phyloP scores from a whole-genome alignment of 176 grass and related monocot species.

The Elymus sibiricus region DNA sequence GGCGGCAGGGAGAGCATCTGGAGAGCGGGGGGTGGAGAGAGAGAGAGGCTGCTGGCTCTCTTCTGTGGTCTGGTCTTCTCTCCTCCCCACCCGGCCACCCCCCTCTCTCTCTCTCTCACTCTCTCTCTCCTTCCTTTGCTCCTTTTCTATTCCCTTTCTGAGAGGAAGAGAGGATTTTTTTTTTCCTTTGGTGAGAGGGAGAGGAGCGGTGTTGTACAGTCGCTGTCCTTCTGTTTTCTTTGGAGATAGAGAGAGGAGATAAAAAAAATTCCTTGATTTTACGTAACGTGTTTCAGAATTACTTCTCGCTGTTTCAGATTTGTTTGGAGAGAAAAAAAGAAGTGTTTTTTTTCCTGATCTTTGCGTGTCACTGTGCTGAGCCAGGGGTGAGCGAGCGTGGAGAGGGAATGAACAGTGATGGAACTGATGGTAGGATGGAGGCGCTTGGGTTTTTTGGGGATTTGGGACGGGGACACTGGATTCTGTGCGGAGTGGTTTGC shows the following conservation, averaged over 20 bases:
- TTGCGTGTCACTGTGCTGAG: not conserved
- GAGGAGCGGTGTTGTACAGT: not conserved
- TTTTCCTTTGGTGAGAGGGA: not conserved
- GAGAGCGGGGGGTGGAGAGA: not conserved
- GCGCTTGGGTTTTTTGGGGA: not conserved
- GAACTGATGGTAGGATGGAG: conserved; percentile 1
- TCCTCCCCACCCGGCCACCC: not conserved
- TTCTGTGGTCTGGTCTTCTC: not conserved
- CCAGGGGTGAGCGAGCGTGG: not conserved
- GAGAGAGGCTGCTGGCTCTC: not conserved
- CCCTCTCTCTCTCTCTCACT: not conserved
- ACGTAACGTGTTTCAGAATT: too few relatives aligned
- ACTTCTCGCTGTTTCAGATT: too few relatives aligned
- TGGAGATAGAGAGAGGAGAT: not conserved
- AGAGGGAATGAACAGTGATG: conserved; percentile 18
- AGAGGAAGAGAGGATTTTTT: not conserved
- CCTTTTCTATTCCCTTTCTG: not conserved
- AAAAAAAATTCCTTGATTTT: too few relatives aligned
- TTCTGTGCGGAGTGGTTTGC: not conserved
- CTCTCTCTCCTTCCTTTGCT: not conserved
- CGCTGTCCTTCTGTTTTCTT: not conserved
- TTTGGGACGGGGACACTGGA: not conserved
- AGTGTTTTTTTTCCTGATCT: not conserved
- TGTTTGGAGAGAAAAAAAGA: not conserved
- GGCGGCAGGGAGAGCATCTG: conserved; percentile 36